Percentiles rank a stretch among this genome's conserved stretches.
Conservation (phyloP, 2,329 filamentous ascomycete genomes). For the Cryphonectria radicalis region DNA sequence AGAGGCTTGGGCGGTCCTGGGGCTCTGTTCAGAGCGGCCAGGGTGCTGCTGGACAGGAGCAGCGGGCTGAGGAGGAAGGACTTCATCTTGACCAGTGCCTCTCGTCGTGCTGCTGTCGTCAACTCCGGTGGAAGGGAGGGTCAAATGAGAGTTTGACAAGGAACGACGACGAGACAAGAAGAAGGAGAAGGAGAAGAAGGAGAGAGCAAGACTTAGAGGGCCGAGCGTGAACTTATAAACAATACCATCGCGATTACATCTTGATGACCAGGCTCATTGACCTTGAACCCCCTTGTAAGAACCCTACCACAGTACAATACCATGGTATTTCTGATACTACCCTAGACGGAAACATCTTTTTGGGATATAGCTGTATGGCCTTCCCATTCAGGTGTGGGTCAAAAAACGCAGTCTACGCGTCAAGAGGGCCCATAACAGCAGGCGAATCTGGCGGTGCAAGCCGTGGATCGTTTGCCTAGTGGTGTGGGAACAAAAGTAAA, state of each 20-base stretch:
- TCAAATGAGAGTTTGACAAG: background rate
- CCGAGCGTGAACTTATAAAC: background rate
- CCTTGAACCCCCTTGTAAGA: background rate
- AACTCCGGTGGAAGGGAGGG: background rate
- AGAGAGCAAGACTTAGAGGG: background rate
- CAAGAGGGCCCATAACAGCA: background rate
- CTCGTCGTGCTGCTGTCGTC: background rate
- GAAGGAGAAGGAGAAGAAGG: background rate
- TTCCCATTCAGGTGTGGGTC: slow-evolving; percentile 1
- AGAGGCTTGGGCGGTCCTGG: slow-evolving; percentile 31
- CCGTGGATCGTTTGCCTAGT: background rate
- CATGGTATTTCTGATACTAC: slow-evolving; percentile 1
- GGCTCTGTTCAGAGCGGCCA: slow-evolving; percentile 20
- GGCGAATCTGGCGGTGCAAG: background rate
- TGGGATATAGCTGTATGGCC: background rate
- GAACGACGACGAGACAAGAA: background rate
- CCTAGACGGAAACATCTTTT: background rate
- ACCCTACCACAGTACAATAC: background rate
- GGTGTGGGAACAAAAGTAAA: background rate
- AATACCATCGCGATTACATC: background rate
- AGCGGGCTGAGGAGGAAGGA: slow-evolving; percentile 26
- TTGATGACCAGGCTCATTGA: background rate
- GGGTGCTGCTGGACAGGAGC: slow-evolving; percentile 35
- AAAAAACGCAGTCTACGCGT: background rate
- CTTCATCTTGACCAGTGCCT: slow-evolving; percentile 35